Percentiles rank a stretch among this genome's conserved stretches.
These are phyloP conservation scores for Candida mesenterica DNA, from an alignment of 1,139 yeast species.

Conservation along the genomic window DNA sequence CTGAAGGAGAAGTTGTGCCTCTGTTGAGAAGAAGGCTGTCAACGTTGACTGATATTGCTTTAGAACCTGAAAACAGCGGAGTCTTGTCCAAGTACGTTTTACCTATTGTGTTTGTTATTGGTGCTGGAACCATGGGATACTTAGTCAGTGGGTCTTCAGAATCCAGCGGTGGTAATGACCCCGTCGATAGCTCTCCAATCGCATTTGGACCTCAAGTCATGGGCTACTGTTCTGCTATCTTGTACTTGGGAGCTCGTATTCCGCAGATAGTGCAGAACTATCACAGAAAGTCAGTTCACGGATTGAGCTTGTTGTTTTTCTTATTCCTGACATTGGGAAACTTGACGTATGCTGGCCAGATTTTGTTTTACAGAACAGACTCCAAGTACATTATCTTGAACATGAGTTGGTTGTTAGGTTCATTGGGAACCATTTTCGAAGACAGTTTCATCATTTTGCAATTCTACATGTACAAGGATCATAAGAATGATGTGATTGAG, in stretches of 20 bases:
- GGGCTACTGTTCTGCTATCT: constrained; percentile 68
- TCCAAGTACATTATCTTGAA: constrained; percentile 58
- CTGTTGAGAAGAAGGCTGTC: constrained; percentile 42
- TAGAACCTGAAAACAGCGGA: constrained; percentile 44
- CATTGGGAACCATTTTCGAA: constrained; percentile 70
- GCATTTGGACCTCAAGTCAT: constrained; percentile 63
- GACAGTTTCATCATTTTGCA: constrained; percentile 63
- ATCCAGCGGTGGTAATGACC: constrained; percentile 12
- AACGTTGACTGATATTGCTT: constrained; percentile 43
- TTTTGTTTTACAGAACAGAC: constrained; percentile 64
- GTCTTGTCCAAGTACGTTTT: constrained; percentile 51
- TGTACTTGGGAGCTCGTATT: constrained; percentile 73
- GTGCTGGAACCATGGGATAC: constrained; percentile 66
- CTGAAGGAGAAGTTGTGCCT: neutral
- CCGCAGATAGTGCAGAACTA: constrained; percentile 79
- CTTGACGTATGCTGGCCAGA: constrained; percentile 74
- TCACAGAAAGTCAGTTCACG: constrained; percentile 66
- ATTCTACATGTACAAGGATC: constrained; percentile 55
- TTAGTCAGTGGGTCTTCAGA: constrained; percentile 41
- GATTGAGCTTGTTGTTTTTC: constrained; percentile 72
- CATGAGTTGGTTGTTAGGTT: constrained; percentile 72
- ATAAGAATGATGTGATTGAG: constrained; percentile 15
- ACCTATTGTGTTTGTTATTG: constrained; percentile 63
- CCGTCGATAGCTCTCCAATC: constrained; percentile 25
- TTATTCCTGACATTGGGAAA: constrained; percentile 75